These are phyloP conservation scores for Leccinum rimulosum DNA, from an alignment of 768 basidiomycete genomes.

Conservation along the genomic window DNA sequence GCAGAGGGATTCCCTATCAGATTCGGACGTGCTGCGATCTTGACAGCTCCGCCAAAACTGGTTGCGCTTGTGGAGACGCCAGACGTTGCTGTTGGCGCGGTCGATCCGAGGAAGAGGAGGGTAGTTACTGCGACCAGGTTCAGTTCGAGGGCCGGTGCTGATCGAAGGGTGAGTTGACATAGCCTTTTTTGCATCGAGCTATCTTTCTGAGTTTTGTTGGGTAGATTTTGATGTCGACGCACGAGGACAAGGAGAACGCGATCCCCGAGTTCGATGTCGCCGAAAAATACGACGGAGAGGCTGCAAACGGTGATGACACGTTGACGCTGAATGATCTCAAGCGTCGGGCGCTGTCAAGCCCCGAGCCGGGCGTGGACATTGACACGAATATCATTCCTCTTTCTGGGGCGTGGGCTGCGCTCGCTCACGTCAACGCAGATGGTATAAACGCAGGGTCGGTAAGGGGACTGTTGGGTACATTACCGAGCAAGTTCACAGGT, in stretches of 20 bases:
- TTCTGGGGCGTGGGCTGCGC: slow-evolving; percentile 71
- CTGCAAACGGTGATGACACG: not conserved
- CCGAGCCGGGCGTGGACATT: slow-evolving; percentile 51
- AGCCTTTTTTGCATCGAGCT: not conserved
- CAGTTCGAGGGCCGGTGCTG: slow-evolving; percentile 78
- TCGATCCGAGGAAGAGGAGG: slow-evolving; percentile 78
- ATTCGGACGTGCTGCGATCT: slow-evolving; percentile 68
- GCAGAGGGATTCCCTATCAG: slow-evolving; percentile 42
- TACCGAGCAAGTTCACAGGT: slow-evolving; percentile 71
- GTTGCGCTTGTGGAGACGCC: slow-evolving; percentile 84
- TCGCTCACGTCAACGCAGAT: slow-evolving; percentile 44
- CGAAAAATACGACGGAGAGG: slow-evolving; percentile 21
- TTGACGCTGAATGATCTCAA: slow-evolving; percentile 10
- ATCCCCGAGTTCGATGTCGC: slow-evolving; percentile 15
- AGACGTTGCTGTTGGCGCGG: slow-evolving; percentile 86
- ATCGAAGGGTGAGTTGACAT: slow-evolving; percentile 61
- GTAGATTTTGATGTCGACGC: slow-evolving; percentile 83
- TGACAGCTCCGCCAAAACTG: slow-evolving; percentile 82
- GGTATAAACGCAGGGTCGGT: slow-evolving; percentile 34
- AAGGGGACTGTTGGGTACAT: slow-evolving; percentile 57
- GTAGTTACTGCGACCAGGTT: slow-evolving; percentile 88
- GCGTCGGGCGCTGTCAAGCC: slow-evolving; percentile 10
- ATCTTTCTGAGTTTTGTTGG: not conserved
- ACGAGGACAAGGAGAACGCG: slow-evolving; percentile 51
- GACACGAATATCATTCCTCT: slow-evolving; percentile 66